A percentile compares a stretch with the other conserved stretches of the same genome.
Conservation (phyloP, 345 rosid species). For the Draba incana region DNA sequence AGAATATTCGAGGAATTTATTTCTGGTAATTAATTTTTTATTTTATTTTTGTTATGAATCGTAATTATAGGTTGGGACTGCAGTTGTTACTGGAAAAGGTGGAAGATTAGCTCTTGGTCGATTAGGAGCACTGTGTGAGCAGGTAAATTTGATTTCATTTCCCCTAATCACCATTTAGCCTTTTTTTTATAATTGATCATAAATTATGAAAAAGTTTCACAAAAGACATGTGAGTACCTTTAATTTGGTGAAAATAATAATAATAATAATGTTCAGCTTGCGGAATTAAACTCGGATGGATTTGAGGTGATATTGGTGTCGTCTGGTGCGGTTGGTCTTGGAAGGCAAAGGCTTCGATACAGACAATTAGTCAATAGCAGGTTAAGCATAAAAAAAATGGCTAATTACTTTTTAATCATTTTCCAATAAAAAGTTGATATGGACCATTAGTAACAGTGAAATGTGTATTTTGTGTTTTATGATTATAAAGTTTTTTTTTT, state of each 20-base stretch:
- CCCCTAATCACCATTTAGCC: neutral
- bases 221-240: conserved; percentile 34
- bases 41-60: neutral
- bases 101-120: conserved; percentile 96
- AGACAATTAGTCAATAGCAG: conserved; percentile 91
- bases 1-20: conserved; percentile 1
- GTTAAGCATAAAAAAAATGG: conserved; percentile 42
- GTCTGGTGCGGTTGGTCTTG: conserved; percentile 97
- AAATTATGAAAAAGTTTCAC: conserved; percentile 22
- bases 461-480: neutral
- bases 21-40: conserved; percentile 18
- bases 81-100: conserved; percentile 91
- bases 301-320: conserved; percentile 89
- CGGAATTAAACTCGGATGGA: conserved; percentile 80
- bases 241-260: conserved; percentile 25
- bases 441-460: conserved; percentile 17
- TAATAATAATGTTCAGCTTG: conserved; percentile 55
- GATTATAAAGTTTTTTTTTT: neutral
- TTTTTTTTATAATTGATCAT: neutral
- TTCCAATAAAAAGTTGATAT: neutral
- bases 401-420: neutral
- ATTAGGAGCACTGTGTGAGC: conserved; percentile 90
- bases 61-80: conserved; percentile 83
- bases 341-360: conserved; percentile 95
- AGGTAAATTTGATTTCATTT: conserved; percentile 46